phyloP scores from a whole-genome alignment of 306 rosid genomes.

The Ochetophila trinervis region DNA sequence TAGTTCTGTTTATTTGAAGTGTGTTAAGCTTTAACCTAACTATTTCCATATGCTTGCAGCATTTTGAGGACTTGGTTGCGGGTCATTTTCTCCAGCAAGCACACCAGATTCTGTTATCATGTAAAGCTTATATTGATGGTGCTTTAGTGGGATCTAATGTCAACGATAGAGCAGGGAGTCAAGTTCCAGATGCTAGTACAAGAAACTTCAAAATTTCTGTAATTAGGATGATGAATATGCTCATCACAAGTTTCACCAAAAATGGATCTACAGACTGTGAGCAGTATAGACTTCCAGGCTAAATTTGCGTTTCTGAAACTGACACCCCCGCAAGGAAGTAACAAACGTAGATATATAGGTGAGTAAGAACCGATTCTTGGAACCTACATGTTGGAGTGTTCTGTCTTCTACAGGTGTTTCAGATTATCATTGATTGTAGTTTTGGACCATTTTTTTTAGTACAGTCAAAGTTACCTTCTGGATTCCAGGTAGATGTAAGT shows the following conservation, averaged over 20 bases:
- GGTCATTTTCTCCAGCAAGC: constrained; percentile 53
- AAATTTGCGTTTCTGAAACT: constrained; percentile 3
- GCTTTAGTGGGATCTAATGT: constrained; percentile 45
- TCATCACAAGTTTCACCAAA: constrained; percentile 53
- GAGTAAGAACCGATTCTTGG: not conserved
- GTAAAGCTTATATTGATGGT: constrained; percentile 58
- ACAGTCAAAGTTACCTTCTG: not conserved
- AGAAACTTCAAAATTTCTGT: constrained; percentile 46
- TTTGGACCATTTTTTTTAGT: not conserved
- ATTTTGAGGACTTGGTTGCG: constrained; percentile 62
- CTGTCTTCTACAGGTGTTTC: not conserved
- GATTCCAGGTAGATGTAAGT: constrained; percentile 5
- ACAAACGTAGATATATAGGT: not conserved
- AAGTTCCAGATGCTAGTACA: constrained; percentile 1
- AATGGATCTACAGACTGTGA: constrained; percentile 66
- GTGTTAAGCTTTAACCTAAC: not conserved
- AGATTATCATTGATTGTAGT: not conserved
- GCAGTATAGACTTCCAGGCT: constrained; percentile 36
- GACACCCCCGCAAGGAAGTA: constrained; percentile 11
- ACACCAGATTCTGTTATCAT: constrained; percentile 52
- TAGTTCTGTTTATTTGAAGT: not conserved
- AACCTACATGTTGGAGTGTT: not conserved
- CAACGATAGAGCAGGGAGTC: constrained; percentile 16
- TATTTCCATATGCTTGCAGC: constrained; percentile 41
- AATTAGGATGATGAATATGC: constrained; percentile 51